Evolutionary conservation across 208 protist genomes (phyloP), one percentile per base, ranked within the genome.

Genomic region (Acanthamoeba divionensis): DNA sequence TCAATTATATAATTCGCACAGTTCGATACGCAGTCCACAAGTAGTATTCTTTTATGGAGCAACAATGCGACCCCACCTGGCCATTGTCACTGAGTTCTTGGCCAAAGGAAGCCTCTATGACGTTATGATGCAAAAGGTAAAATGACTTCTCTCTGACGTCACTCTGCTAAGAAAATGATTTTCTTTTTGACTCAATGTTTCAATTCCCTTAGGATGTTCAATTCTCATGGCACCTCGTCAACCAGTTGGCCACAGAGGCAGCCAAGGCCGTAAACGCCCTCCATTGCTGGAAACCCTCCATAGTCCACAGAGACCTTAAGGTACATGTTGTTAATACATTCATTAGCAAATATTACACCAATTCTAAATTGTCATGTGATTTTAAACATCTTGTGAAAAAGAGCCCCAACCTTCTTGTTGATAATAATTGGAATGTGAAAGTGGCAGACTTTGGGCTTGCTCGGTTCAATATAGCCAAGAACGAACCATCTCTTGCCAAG

Each of bases 401-500:
- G 88, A 77, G 50, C 33, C 45, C 29, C 45, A 90, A 90, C 33
- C 29, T 90, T n/a, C 85, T 90, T 44, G 88, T 91, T 26, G 88
- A 91, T 45, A 10, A 18, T 31, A 83, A 83, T 26, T 90, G 10
- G 12, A 90, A 91, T 52, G 80, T 91, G 1, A 91, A 91, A 79
- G 45, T 91, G 79, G 55, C 60, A 24, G 88, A 91, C 44, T 91
- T 91, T 90, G 88, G 88, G 9, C 80, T 91, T 12, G 57, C 85
- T 6, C 67, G 62, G 8, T 31, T 87, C 63, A 75, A 90, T 15
- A 82, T 54, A 13, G 15, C 10, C 12, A 48, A 77, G 65, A 90
- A 60, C 62, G 33, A 63, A 66, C 12, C 69, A 8, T 90, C 80
- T 8, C 55, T 89, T 12, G 60, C 33, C 33, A 47, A 89, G 63